A percentile compares a stretch with the other conserved stretches of the same genome.
Evolutionary conservation across 352 stramenopile species (phyloP).

Genomic region (Pythium phragmiticola): DNA sequence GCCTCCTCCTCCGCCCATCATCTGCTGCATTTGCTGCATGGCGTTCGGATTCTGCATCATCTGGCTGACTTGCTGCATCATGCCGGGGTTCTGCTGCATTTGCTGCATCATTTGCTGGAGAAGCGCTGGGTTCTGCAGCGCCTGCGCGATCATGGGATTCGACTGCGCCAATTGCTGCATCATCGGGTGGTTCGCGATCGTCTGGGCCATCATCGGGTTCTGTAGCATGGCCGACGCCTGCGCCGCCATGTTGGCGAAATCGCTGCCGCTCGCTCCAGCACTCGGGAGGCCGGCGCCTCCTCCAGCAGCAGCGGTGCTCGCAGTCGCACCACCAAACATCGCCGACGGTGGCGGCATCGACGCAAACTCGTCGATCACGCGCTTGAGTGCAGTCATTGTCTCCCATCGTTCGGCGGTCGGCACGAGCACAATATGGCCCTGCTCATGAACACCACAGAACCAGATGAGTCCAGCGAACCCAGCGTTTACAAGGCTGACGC

Average conservation of each 20-base stretch:
- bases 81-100: constrained; percentile 74
- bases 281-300: constrained; percentile 14
- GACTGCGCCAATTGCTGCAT: constrained; percentile 79
- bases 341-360: constrained; percentile 10
- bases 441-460: background rate
- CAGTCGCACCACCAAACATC: constrained; percentile 16
- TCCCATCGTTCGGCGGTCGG: constrained; percentile 77
- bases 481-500: background rate
- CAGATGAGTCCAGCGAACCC: background rate
- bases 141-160: constrained; percentile 80
- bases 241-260: constrained; percentile 41
- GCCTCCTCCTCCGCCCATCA: constrained; percentile 38
- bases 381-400: constrained; percentile 60
- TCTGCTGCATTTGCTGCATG: constrained; percentile 53
- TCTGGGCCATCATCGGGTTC: constrained; percentile 72
- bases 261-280: constrained; percentile 22
- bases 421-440: constrained; percentile 68
- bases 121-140: constrained; percentile 71
- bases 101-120: constrained; percentile 63
- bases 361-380: constrained; percentile 56
- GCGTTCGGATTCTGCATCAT: constrained; percentile 79
- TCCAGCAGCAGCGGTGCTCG: background rate
- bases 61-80: constrained; percentile 81
- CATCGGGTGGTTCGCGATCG: constrained; percentile 64
- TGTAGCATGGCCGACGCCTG: constrained; percentile 70